Percentiles rank a stretch among this genome's conserved stretches.
These are phyloP conservation scores for Picochlorum sp. DNA, from an alignment of 139 green algal genomes.

Conservation along the genomic window DNA sequence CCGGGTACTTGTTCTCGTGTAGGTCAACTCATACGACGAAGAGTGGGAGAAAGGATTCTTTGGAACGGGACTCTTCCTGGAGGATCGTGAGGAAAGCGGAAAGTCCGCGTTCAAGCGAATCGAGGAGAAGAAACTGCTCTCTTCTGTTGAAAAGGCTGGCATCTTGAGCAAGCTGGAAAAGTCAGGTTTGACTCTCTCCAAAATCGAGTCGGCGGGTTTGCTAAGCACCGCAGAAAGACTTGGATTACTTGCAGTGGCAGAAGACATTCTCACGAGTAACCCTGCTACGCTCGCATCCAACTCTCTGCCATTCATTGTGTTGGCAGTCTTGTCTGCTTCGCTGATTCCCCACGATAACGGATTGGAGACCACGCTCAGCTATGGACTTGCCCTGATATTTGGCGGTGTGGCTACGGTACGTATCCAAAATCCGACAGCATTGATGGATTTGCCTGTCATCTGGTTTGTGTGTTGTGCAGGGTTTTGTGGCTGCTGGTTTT, in stretches of 20 bases:
- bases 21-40: conserved; percentile 29
- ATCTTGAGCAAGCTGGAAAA: conserved; percentile 48
- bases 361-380: conserved; percentile 17
- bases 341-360: conserved; percentile 41
- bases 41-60: conserved; percentile 36
- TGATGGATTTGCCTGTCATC: too few relatives aligned
- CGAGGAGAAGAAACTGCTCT: conserved; percentile 75
- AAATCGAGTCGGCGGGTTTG: conserved; percentile 45
- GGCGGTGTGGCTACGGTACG: conserved; percentile 9
- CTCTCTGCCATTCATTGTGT: conserved; percentile 33
- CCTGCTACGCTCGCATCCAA: conserved; percentile 34
- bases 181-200: conserved; percentile 40
- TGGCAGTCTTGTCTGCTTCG: conserved; percentile 19
- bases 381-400: conserved; percentile 10
- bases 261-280: conserved; percentile 35
- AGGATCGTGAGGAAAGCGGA: conserved; percentile 24
- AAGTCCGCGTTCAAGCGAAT: conserved; percentile 41
- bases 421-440: not conserved
- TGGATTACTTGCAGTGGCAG: conserved; percentile 35
- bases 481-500: conserved; percentile 32
- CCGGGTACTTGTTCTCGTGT: not conserved
- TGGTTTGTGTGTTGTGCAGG: too few relatives aligned
- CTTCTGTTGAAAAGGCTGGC: conserved; percentile 68
- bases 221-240: conserved; percentile 47
- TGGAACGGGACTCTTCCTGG: conserved; percentile 31